Evolutionary conservation across 106 monocot species (phyloP).

Genomic region (Posidonia australis): DNA sequence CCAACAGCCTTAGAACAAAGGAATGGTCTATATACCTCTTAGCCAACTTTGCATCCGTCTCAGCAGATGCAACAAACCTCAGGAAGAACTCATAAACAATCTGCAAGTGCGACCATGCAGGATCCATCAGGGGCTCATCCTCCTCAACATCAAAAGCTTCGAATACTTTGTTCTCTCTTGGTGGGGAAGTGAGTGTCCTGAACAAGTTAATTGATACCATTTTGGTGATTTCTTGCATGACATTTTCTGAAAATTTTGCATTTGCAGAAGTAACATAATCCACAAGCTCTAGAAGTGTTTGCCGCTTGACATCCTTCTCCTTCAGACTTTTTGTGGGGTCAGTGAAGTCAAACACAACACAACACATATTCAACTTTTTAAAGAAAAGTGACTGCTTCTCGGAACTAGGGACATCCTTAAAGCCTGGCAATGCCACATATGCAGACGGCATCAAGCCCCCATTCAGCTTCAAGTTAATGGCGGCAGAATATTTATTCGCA

Average conservation of each 20-base stretch:
- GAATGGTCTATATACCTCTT: constrained; percentile 42
- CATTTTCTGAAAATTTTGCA: constrained; percentile 26
- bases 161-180: constrained; percentile 30
- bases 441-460: constrained; percentile 11
- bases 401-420: constrained; percentile 30
- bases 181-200: constrained; percentile 17
- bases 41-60: constrained; percentile 48
- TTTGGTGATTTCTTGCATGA: constrained; percentile 30
- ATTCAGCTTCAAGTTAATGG: constrained; percentile 16
- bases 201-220: constrained; percentile 40
- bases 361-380: constrained; percentile 28
- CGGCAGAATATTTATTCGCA: constrained; percentile 7
- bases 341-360: constrained; percentile 30
- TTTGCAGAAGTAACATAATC: constrained; percentile 28
- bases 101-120: constrained; percentile 55
- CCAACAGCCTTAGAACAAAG: constrained; percentile 40
- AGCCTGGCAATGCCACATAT: constrained; percentile 25
- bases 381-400: constrained; percentile 30
- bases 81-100: constrained; percentile 54
- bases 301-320: constrained; percentile 38
- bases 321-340: constrained; percentile 28
- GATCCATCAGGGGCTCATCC: constrained; percentile 59
- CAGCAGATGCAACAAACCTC: constrained; percentile 37
- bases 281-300: constrained; percentile 37
- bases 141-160: constrained; percentile 51